These are phyloP conservation scores for Boletus mariae DNA, from an alignment of 1,284 basidiomycete genomes.

Conservation along the genomic window DNA sequence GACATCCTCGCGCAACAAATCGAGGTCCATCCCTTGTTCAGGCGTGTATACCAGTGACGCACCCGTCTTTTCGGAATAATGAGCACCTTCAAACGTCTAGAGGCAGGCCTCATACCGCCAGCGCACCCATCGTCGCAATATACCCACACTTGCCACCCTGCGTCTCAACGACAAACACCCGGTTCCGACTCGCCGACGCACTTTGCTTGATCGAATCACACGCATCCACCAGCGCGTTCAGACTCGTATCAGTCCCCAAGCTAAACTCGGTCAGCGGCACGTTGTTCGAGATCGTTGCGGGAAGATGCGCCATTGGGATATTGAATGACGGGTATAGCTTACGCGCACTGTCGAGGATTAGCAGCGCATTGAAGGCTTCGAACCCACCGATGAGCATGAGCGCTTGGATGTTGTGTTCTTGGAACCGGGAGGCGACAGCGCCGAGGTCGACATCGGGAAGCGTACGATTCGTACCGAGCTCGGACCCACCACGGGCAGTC, in stretches of 20 bases:
- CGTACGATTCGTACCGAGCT: constrained; percentile 93
- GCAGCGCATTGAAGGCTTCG: constrained; percentile 84
- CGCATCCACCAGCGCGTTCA: constrained; percentile 96
- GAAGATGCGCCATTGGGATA: constrained; percentile 90
- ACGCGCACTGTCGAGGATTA: constrained; percentile 77
- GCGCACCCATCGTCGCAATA: constrained; percentile 90
- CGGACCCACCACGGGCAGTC: constrained; percentile 96
- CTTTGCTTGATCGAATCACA: constrained; percentile 99
- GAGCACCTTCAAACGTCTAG: background rate
- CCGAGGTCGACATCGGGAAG: constrained; percentile 86
- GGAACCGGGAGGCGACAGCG: constrained; percentile 84
- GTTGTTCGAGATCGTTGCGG: constrained; percentile 97
- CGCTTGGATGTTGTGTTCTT: constrained; percentile 79
- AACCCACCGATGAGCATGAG: constrained; percentile 94
- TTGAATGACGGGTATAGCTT: constrained; percentile 87
- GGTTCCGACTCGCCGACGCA: constrained; percentile 90
- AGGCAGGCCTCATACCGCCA: constrained; percentile 65
- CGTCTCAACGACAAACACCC: constrained; percentile 97
- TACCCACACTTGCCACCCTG: constrained; percentile 97
- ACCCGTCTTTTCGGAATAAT: constrained; percentile 58
- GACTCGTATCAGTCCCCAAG: constrained; percentile 90
- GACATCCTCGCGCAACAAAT: constrained; percentile 81
- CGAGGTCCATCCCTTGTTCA: constrained; percentile 83
- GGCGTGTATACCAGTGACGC: constrained; percentile 94
- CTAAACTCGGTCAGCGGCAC: constrained; percentile 97